These are phyloP conservation scores for Gypsophila paniculata DNA, from an alignment of 179 eudicot genomes.

Conservation along the genomic window DNA sequence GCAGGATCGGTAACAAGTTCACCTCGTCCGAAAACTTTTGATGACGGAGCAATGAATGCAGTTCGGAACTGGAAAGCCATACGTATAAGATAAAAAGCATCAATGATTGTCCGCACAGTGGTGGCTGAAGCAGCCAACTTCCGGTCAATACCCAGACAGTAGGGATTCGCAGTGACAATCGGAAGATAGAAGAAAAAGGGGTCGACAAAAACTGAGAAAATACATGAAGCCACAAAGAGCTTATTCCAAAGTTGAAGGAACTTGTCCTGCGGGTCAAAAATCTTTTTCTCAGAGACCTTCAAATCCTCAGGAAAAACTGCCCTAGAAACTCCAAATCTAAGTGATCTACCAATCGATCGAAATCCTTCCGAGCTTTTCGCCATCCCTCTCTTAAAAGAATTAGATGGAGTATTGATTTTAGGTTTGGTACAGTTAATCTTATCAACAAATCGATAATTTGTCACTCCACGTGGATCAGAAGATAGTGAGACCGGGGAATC, in stretches of 20 bases:
- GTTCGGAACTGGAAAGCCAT: constrained; percentile 91
- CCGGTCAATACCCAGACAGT: constrained; percentile 67
- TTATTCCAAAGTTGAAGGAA: constrained; percentile 75
- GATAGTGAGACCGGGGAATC: constrained; percentile 65
- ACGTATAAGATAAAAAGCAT: constrained; percentile 77
- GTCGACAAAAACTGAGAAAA: constrained; percentile 74
- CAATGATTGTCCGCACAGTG: constrained; percentile 70
- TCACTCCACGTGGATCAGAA: constrained; percentile 50
- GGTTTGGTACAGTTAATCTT: constrained; percentile 38
- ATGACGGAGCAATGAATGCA: constrained; percentile 94
- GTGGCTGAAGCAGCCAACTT: constrained; percentile 71
- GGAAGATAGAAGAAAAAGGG: constrained; percentile 93
- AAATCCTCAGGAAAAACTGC: constrained; percentile 96
- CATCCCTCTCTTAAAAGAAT: constrained; percentile 65
- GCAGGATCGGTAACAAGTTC: constrained; percentile 90
- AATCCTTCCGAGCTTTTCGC: constrained; percentile 87
- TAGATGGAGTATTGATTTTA: constrained; percentile 44
- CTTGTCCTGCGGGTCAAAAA: constrained; percentile 94
- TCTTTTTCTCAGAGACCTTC: constrained; percentile 79
- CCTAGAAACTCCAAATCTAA: constrained; percentile 69
- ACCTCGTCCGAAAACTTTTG: constrained; percentile 95
- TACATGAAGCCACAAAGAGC: constrained; percentile 80
- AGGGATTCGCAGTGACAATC: constrained; percentile 37
- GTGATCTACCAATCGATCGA: constrained; percentile 76
- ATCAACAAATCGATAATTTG: constrained; percentile 46